Base-by-base conservation (phyloP, 805 yeast genomes). In the Kodamaea laetipori region DNA sequence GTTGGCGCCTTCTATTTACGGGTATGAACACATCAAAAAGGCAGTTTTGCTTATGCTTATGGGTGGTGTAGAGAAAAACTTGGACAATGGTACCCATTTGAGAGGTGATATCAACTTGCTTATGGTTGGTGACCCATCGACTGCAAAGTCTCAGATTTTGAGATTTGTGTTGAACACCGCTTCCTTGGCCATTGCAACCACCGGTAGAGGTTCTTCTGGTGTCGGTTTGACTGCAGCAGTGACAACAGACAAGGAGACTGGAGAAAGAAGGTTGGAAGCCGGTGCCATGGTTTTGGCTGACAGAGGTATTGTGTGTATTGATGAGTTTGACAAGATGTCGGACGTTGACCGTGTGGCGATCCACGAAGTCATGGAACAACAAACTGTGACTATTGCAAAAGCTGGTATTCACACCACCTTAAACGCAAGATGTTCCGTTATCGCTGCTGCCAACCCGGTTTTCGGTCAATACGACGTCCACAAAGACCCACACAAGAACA, bases 261-360 rank as follows among this genome's bases (percentile, higher is more conserved):
- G 98, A 47, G 99, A 94, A 68, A 77, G 97, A 57, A 78, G 95
- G 55, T 73, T 94, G 52, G 99, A 94, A 68, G 99, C 98, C 1
- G 99, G 99, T 76, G 99, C 99, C 3, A 92, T 94, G 97, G 99
- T 94, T 28, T 73, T 94, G 50, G 99, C 98, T 9, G 99, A 94
- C 67, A 75, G 97, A 52, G 99, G 99, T 51, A 78, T 94, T 45
- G 97, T 94, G 32, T 94, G 99, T 78, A 95, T 94, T 57, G 99
- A 94, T 74, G 99, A 94, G 73, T 94, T 94, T 60, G 99, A 92
- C 70, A 94, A 94, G 67, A 94, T 94, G 99, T 84, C 87, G 49
- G 99, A 94, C 64, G 80, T 82, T 19, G 99, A 94, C 70, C 79
- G 99, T 61, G 98, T 94, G 41, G 98, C 98, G 1, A 94, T 94